Evolutionary conservation across 805 yeast genomes (phyloP).

Genomic region (Lipomyces kockii): DNA sequence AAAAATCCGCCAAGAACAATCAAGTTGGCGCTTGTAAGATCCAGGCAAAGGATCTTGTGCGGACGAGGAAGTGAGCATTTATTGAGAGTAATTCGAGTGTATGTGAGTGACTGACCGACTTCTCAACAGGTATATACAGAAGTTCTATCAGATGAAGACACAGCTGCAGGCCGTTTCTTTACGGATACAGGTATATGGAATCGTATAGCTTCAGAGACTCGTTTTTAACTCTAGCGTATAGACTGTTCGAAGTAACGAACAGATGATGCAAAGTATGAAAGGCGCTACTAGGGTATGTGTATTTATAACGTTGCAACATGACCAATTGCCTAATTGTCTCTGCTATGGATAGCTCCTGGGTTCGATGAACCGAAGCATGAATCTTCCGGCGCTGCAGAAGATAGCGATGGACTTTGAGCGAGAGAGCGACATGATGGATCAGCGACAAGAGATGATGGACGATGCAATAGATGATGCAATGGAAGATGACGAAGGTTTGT

Average conservation of each 20-base stretch:
- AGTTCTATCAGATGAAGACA: constrained; percentile 89
- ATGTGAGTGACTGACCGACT: background rate
- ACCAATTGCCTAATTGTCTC: background rate
- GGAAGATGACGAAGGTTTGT: constrained; percentile 73
- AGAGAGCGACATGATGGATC: constrained; percentile 96
- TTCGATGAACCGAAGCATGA: constrained; percentile 87
- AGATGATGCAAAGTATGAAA: constrained; percentile 91
- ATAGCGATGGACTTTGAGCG: constrained; percentile 94
- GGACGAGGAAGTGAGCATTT: constrained; percentile 62
- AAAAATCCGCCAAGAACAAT: constrained; percentile 86
- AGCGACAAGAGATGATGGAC: constrained; percentile 97
- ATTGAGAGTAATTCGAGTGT: background rate
- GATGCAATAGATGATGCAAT: constrained; percentile 95
- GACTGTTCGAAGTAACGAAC: constrained; percentile 88
- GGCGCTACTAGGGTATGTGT: constrained; percentile 75
- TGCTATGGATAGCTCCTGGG: constrained; percentile 50
- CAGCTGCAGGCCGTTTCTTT: constrained; percentile 92
- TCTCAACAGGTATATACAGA: constrained; percentile 59
- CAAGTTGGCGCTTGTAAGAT: constrained; percentile 87
- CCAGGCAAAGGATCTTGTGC: constrained; percentile 90
- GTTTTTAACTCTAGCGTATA: background rate
- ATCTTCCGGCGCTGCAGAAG: constrained; percentile 80
- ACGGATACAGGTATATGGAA: constrained; percentile 49
- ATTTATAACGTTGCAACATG: background rate
- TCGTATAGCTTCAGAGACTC: background rate